Evolutionary conservation across 1,284 basidiomycete species (phyloP).

Genomic region (Polyporus tsugae): DNA sequence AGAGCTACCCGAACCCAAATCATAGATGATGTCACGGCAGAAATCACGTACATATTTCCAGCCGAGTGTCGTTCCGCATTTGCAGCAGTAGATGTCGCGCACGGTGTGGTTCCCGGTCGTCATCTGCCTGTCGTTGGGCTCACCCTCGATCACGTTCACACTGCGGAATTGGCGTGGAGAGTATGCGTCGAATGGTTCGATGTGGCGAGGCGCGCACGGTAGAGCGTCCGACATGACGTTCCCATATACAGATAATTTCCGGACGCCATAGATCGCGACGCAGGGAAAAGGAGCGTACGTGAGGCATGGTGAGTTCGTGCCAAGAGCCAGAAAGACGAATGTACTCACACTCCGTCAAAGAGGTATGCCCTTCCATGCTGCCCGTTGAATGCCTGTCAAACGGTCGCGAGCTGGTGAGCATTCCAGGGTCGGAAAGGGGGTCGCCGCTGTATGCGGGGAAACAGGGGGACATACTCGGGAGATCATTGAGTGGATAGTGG

Average conservation of each 20-base stretch:
- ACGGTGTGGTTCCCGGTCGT: slow-evolving; percentile 97
- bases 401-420: slow-evolving; percentile 20
- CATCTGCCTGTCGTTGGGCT: slow-evolving; percentile 93
- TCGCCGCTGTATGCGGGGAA: slow-evolving; percentile 16
- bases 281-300: neutral
- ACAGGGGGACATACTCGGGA: slow-evolving; percentile 73
- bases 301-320: slow-evolving; percentile 17
- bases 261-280: neutral
- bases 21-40: neutral
- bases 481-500: slow-evolving; percentile 92
- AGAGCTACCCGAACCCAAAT: slow-evolving; percentile 20
- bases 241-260: slow-evolving; percentile 27
- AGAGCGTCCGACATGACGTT: slow-evolving; percentile 17
- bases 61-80: slow-evolving; percentile 86
- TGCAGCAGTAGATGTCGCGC: slow-evolving; percentile 92
- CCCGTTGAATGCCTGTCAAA: slow-evolving; percentile 84
- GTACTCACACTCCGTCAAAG: slow-evolving; percentile 87
- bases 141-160: slow-evolving; percentile 90
- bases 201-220: slow-evolving; percentile 6
- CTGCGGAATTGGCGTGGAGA: slow-evolving; percentile 48
- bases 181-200: neutral
- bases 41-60: slow-evolving; percentile 93
- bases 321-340: slow-evolving; percentile 11
- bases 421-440: slow-evolving; percentile 2
- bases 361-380: slow-evolving; percentile 96